Base-by-base conservation (phyloP, 257 asterid species). In the Fraxinus quadrangulata region DNA sequence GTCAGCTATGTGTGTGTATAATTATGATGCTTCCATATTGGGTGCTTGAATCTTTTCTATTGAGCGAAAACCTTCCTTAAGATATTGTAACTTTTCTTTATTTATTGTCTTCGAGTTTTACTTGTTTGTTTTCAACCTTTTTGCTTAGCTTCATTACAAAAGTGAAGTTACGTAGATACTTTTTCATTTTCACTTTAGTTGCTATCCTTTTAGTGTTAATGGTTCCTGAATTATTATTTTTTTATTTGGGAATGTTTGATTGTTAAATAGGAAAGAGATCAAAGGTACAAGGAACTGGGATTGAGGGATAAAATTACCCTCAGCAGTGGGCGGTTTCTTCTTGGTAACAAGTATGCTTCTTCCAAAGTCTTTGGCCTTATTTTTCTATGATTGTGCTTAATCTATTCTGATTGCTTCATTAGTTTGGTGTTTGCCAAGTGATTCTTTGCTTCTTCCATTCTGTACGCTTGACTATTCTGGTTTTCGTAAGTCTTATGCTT, bases 301-400 rank as follows among this genome's bases (percentile, higher is more conserved):
- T 84, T 93, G 82, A 91, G 97, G 85, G 98, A 95, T 85, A 95
- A 95, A 84, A 95, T 95, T 76, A 93, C 97, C 61, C 98, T 95
- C 37, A 93, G 99, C 89, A 93, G 99, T 77, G 97, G 99, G 34
- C 90, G 96, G 49, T 92, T 95, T 88, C 96, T 95, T 81, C 96
- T 93, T 6, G 91, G 97, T 31, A 95, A 93, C 92, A 95, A 93
- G 97, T 94, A 87, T 54, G 95, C 76, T 79, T 82, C 12, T 86
- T 82, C 19, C 67, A 45, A 63, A 42, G 23, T 75, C 71, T 75
- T 40, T 70, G 71, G 9, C 71, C 75, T 77, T n/a, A 72, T 66
- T 70, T 65, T 77, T 70, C 71, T 56, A 54, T 13, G 59, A 71
- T 79, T 76, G 65, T 70, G 59, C 75, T 67, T 37, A 45, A 0